These are phyloP conservation scores for Protoeuglena noctilucae DNA, from an alignment of 139 green algal species.

Conservation along the genomic window DNA sequence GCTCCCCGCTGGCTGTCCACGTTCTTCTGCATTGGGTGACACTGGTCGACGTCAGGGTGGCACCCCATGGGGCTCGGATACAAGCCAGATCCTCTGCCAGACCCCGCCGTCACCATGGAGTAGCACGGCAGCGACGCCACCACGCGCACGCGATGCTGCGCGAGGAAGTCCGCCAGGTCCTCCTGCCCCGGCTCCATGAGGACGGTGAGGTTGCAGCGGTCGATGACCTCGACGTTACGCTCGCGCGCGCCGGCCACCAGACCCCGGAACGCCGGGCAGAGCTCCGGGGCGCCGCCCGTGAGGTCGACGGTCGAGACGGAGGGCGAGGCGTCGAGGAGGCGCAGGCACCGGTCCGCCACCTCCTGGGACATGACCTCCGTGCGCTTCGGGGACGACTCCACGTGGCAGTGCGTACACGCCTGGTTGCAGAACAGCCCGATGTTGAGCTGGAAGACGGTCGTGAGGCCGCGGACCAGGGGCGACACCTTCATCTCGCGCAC, in stretches of 20 bases:
- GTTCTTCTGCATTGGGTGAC: conserved; percentile 52
- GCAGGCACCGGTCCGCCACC: conserved; percentile 44
- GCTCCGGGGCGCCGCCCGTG: conserved; percentile 84
- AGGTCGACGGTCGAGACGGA: conserved; percentile 65
- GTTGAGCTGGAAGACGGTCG: conserved; percentile 82
- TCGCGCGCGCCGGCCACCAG: conserved; percentile 51
- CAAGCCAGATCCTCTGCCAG: conserved; percentile 66
- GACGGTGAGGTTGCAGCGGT: conserved; percentile 96
- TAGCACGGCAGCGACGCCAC: conserved; percentile 94
- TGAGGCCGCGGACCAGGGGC: conserved; percentile 26
- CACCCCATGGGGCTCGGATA: conserved; percentile 76
- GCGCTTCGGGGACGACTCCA: conserved; percentile 74
- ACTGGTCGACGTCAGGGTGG: conserved; percentile 63
- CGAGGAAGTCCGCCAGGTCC: conserved; percentile 72
- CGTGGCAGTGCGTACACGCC: conserved; percentile 88
- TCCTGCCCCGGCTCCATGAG: conserved; percentile 86
- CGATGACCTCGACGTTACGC: conserved; percentile 75
- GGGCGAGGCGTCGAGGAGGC: conserved; percentile 33
- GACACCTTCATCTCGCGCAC: conserved; percentile 17
- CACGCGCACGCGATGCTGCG: conserved; percentile 60
- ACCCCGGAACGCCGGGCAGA: conserved; percentile 69
- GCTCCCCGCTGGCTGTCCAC: conserved; percentile 72
- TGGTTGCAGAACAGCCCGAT: conserved; percentile 98
- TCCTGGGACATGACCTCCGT: conserved; percentile 53
- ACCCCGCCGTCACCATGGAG: conserved; percentile 61